Percentiles rank a stretch among this genome's conserved stretches.
Conservation (phyloP, 208 protist genomes). For the Trypanosoma conorhini region DNA sequence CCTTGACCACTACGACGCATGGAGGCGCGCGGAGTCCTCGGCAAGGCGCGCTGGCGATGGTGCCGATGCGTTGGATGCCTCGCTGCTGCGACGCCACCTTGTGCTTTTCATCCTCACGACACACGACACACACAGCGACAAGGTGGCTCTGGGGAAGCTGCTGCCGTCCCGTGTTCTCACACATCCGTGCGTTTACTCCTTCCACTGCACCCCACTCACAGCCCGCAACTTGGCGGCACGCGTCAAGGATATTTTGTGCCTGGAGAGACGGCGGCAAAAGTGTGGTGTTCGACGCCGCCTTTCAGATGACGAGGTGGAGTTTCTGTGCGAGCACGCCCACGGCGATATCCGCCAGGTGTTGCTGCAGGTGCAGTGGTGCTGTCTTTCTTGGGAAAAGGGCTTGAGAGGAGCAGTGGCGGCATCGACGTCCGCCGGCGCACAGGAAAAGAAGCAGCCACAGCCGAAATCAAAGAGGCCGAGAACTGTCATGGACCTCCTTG, state of each 20-base stretch:
- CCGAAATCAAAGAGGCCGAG: constrained; percentile 7
- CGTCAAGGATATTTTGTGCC: constrained; percentile 39
- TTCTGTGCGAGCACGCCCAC: constrained; percentile 51
- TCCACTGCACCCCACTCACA: constrained; percentile 82
- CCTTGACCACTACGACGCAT: constrained; percentile 57
- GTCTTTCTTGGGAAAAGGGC: constrained; percentile 15
- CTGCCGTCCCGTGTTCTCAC: constrained; percentile 54
- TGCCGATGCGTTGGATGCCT: background rate
- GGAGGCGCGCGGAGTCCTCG: constrained; percentile 1
- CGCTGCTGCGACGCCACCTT: constrained; percentile 42
- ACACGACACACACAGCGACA: constrained; percentile 86
- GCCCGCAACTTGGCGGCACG: constrained; percentile 59
- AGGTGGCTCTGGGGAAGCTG: constrained; percentile 47
- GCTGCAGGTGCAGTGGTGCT: constrained; percentile 66
- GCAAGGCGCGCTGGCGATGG: background rate
- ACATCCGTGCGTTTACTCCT: constrained; percentile 45
- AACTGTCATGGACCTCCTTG: constrained; percentile 34
- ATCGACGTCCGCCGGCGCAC: background rate
- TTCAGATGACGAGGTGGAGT: constrained; percentile 35
- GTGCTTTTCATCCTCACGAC: constrained; percentile 81
- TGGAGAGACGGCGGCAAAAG: constrained; percentile 24
- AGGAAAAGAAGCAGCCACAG: background rate
- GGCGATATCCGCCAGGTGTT: constrained; percentile 86
- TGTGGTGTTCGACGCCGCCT: constrained; percentile 1
- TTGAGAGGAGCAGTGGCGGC: background rate